Conservation (phyloP, 306 rosid species). For the Lathyrus tuberosus region DNA sequence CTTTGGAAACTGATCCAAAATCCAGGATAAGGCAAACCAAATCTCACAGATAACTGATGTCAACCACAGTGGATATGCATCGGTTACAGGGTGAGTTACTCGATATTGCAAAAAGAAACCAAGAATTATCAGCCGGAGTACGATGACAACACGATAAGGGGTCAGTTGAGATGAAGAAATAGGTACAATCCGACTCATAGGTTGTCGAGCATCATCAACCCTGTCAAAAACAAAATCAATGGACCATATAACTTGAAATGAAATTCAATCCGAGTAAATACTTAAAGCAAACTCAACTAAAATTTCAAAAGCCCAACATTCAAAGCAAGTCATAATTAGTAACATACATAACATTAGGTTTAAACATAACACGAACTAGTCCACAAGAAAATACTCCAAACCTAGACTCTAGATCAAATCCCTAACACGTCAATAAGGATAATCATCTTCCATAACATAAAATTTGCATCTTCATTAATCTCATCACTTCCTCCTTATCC, state of each 20-base stretch:
- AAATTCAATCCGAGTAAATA: conserved; percentile 19
- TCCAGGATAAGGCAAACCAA: conserved; percentile 98
- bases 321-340: background rate
- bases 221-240: conserved; percentile 48
- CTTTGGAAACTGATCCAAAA: conserved; percentile 98
- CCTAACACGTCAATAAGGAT: too few species aligned
- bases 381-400: too few species aligned
- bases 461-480: too few species aligned
- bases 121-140: conserved; percentile 92
- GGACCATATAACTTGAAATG: conserved; percentile 25
- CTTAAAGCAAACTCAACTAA: conserved; percentile 26
- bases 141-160: conserved; percentile 88
- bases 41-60: conserved; percentile 98
- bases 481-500: too few species aligned
- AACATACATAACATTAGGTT: background rate
- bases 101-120: conserved; percentile 97
- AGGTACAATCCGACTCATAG: conserved; percentile 93
- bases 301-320: background rate
- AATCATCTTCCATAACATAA: too few species aligned
- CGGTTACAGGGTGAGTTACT: conserved; percentile 91
- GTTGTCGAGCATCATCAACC: conserved; percentile 97
- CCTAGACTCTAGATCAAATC: too few species aligned
- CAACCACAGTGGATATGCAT: conserved; percentile 91
- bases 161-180: conserved; percentile 85
- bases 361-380: too few species aligned